A percentile compares a stretch with the other conserved stretches of the same genome.
These are phyloP conservation scores for Pythium folliculosum DNA, from an alignment of 352 stramenopile genomes.

Conservation along the genomic window DNA sequence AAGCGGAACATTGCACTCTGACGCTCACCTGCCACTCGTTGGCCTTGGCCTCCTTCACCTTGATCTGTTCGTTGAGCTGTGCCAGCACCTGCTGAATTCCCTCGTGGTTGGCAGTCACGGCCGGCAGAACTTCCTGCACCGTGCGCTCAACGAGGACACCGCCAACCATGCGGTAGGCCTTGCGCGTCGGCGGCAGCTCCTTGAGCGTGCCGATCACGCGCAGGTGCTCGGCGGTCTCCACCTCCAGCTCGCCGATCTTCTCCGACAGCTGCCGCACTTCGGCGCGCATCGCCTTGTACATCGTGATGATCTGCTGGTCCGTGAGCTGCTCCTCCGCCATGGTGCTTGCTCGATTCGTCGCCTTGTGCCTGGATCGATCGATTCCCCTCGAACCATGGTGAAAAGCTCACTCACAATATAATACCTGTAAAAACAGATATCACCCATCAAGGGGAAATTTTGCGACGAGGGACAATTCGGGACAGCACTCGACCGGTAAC, in stretches of 20 bases:
- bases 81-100: constrained; percentile 74
- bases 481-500: constrained; percentile 60
- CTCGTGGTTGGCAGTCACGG: constrained; percentile 83
- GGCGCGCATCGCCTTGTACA: constrained; percentile 84
- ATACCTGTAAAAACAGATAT: constrained; percentile 3
- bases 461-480: constrained; percentile 13
- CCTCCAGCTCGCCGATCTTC: constrained; percentile 85
- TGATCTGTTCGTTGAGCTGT: constrained; percentile 78
- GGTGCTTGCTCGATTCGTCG: constrained; percentile 13
- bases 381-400: not conserved
- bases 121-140: constrained; percentile 94
- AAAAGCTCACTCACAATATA: constrained; percentile 1
- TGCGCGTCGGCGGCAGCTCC: constrained; percentile 66
- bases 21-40: constrained; percentile 74
- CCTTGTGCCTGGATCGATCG: not conserved
- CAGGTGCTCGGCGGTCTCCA: constrained; percentile 84
- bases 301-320: constrained; percentile 85
- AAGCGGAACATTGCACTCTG: not conserved
- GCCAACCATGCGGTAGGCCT: constrained; percentile 95
- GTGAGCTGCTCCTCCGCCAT: constrained; percentile 55
- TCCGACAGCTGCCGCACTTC: constrained; percentile 84
- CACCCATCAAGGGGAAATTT: not conserved
- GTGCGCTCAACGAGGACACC: constrained; percentile 97
- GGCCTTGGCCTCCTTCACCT: constrained; percentile 82
- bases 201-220: constrained; percentile 83